A percentile compares a stretch with the other conserved stretches of the same genome.
phyloP scores from a whole-genome alignment of 169 alveolate species.

The Plasmodium knowlesi region DNA sequence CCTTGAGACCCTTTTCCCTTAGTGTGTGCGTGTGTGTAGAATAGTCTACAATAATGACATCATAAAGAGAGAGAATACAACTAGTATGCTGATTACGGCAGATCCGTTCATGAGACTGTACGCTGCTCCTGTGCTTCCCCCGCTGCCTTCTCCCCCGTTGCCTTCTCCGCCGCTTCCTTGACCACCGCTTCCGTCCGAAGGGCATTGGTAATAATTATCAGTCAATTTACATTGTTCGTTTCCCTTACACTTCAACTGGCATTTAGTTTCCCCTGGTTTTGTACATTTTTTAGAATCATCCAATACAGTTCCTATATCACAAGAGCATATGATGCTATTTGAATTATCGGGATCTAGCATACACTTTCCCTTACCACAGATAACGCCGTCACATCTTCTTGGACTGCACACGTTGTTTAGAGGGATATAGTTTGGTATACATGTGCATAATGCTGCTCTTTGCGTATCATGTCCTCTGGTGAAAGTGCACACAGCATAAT shows the following conservation, averaged over 20 bases:
- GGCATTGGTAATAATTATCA: constrained; percentile 6
- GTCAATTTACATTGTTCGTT: not conserved
- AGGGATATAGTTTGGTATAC: not conserved
- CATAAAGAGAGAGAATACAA: constrained; percentile 3
- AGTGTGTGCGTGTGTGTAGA: not conserved
- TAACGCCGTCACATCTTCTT: not conserved
- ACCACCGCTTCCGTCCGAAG: not conserved
- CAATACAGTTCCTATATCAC: constrained; percentile 19
- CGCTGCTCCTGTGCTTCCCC: not conserved
- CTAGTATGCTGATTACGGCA: constrained; percentile 1
- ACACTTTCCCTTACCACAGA: constrained; percentile 42
- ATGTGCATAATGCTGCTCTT: not conserved
- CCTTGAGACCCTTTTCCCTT: not conserved
- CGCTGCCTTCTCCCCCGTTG: not conserved
- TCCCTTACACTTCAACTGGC: constrained; percentile 26
- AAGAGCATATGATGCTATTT: not conserved
- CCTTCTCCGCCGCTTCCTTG: not conserved
- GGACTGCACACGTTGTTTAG: not conserved
- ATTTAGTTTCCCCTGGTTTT: constrained; percentile 18
- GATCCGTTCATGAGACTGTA: constrained; percentile 9
- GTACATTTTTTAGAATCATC: constrained; percentile 5
- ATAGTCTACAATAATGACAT: not conserved
- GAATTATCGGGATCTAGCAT: not conserved
- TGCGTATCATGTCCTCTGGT: not conserved
- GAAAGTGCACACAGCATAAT: constrained; percentile 9